A percentile compares a stretch with the other conserved stretches of the same genome.
Evolutionary conservation across 75 land plant species (phyloP).

Genomic region (Sequoiadendron giganteum): DNA sequence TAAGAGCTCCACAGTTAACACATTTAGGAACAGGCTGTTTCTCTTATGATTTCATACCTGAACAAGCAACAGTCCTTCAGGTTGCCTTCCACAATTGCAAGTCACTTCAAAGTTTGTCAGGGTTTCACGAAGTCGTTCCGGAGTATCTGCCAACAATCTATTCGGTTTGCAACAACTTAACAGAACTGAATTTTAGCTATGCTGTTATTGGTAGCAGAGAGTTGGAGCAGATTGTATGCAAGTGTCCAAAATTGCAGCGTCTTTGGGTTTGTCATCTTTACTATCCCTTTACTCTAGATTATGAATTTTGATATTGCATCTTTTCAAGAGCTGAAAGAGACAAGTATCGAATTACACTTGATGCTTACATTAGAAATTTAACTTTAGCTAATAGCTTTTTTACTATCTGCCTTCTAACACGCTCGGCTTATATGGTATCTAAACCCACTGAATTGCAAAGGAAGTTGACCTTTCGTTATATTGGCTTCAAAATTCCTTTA

Average conservation of each 20-base stretch:
- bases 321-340: not conserved
- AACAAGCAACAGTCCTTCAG: constrained; percentile 27
- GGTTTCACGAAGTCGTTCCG: constrained; percentile 51
- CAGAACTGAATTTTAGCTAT: constrained; percentile 70
- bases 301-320: not conserved
- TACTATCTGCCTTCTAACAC: not conserved
- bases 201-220: constrained; percentile 51
- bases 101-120: constrained; percentile 56
- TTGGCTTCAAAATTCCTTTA: not conserved
- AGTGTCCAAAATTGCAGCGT: constrained; percentile 59
- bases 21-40: constrained; percentile 80
- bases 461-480: not conserved
- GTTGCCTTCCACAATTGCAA: constrained; percentile 46
- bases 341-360: not conserved
- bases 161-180: constrained; percentile 61
- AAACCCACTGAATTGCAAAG: not conserved
- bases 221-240: constrained; percentile 44
- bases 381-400: not conserved
- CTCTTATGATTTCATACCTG: constrained; percentile 14
- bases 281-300: not conserved
- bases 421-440: not conserved
- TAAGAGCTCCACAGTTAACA: constrained; percentile 63
- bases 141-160: constrained; percentile 50
- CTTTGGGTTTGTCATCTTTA: constrained; percentile 61
- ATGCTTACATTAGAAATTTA: not conserved